phyloP scores from a whole-genome alignment of 2,329 filamentous ascomycete genomes.

The Geosmithia putterillii region DNA sequence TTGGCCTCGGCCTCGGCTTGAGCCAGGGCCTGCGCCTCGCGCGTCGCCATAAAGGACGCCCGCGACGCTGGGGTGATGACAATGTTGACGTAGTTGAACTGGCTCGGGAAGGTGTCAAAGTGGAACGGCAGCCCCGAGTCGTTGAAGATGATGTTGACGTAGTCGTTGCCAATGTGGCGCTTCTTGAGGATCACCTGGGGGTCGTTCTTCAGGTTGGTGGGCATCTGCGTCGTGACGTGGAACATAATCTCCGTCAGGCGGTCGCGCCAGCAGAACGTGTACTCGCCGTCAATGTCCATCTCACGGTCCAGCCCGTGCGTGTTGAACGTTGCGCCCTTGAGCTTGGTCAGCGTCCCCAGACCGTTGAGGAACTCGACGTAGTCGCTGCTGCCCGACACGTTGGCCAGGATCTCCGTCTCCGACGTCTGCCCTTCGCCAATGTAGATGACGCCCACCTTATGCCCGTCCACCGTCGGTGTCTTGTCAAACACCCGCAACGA shows the following conservation, averaged over 20 bases:
- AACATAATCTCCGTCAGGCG: slow-evolving; percentile 91
- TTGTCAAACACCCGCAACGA: slow-evolving; percentile 75
- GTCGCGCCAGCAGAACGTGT: slow-evolving; percentile 89
- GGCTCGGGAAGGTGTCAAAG: slow-evolving; percentile 85
- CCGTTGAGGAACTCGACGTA: slow-evolving; percentile 77
- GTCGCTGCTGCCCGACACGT: slow-evolving; percentile 74
- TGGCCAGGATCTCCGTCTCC: slow-evolving; percentile 76
- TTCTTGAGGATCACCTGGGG: slow-evolving; percentile 76
- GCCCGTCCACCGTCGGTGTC: slow-evolving; percentile 81
- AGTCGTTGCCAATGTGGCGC: slow-evolving; percentile 91
- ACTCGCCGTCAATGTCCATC: slow-evolving; percentile 70
- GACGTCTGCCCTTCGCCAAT: slow-evolving; percentile 75
- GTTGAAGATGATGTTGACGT: slow-evolving; percentile 97
- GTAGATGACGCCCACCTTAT: slow-evolving; percentile 92
- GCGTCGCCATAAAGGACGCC: slow-evolving; percentile 59
- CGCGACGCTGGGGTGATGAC: slow-evolving; percentile 82
- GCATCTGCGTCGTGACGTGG: slow-evolving; percentile 96
- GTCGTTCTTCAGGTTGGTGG: slow-evolving; percentile 68
- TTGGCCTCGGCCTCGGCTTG: not conserved
- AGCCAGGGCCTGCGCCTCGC: slow-evolving; percentile 18
- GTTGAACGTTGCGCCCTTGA: slow-evolving; percentile 80
- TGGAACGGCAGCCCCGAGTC: slow-evolving; percentile 82
- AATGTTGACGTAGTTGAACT: slow-evolving; percentile 96
- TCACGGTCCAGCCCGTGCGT: slow-evolving; percentile 79
- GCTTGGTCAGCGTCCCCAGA: slow-evolving; percentile 67